Evolutionary conservation across 495 filamentous ascomycete genomes (phyloP), one percentile per base, ranked within the genome.

Genomic region (Aspergillus steynii): DNA sequence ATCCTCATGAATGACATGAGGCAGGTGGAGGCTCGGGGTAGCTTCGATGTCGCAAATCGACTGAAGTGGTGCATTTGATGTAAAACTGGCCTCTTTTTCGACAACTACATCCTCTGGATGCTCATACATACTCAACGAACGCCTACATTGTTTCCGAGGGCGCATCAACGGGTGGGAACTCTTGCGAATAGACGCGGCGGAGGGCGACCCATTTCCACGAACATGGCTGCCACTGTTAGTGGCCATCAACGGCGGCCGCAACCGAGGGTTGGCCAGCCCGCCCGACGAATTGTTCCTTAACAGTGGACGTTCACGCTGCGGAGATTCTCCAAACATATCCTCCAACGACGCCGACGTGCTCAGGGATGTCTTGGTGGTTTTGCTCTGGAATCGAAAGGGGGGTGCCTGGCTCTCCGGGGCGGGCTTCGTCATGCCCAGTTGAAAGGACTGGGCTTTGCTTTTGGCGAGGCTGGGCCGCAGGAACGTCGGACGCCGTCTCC

Each of bases 71-170:
- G 75, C 72, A 71, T 78, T 80, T 71, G 83, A 80, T 20, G 77
- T 71, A 64, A 79, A 68, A 63, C 78, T 73, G 48, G 82, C 82
- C 59, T 87, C 83, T 67, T 86, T 84, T 54, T 88, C 77, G 71
- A 89, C 88, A 72, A 96, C 89, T 26, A 97, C 82, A 69, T 98
- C 95, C 58, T 84, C 90, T 0, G 93, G 89, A 68, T 89, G 85
- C 72, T 98, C 95, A 75, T 93, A 98, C 95, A 99, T 98, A 80
- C 94, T 97, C 69, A 96, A 80, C 47, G 94, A 96, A 55, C 95
- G 85, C 31, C 95, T 86, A 63, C 92, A 93, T 61, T 91, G 90
- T 71, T 96, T 96, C 62, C 92, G 86, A 14, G 92, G 90, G 53
- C 94, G 88, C 72, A 84, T 81, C 56, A 86, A 83, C 25, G 86